Evolutionary conservation across 768 basidiomycete genomes (phyloP), one percentile per base, ranked within the genome.

Genomic region (Agaricus bisporus): DNA sequence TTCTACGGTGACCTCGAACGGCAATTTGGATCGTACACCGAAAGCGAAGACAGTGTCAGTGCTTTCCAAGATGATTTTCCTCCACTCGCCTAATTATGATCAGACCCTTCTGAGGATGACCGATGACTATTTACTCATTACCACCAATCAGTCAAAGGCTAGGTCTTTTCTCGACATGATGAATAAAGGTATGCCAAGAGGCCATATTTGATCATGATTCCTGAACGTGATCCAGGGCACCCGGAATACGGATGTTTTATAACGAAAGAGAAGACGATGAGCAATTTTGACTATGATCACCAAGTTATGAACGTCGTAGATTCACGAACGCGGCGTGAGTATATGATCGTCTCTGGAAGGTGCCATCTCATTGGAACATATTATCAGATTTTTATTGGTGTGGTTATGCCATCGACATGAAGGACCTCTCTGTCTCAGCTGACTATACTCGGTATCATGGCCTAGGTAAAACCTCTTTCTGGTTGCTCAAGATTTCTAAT

Each of bases 181-280:
- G 92, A 73, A 79, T 22, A 64, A 77, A 66, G 93, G 90, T 83
- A 46, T 10, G 64, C 28, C 50, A 25, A 2, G 35, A 10, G 14
- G 26, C 49, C 5, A 6, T 35, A n/a, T 39, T 15, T 37, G 11
- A 5, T 32, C 12, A n/a, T 35, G 15, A 12, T 25, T 8, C 5
- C 12, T 15, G 17, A 37, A 6, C 14, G 25, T 45, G 9, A 37
- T 17, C 6, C 52, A 86, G 92, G 95, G 1, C 92, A 95, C 58
- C 90, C 91, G 3, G 91, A 94, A 61, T 98, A 98, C 62, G 97
- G 97, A 0, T 98, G 94, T 57, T 89, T 82, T 64, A 87, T 98
- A 48, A 85, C 92, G 17, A 75, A 75, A 43, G 89, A 92, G 52
- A 99, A 99, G 72, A 95, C 93, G 0, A 64, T 94, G 52, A 81